Percentiles rank a stretch among this genome's conserved stretches.
phyloP scores from a whole-genome alignment of 2,329 filamentous ascomycete genomes.

The Penicillium griseofulvum region DNA sequence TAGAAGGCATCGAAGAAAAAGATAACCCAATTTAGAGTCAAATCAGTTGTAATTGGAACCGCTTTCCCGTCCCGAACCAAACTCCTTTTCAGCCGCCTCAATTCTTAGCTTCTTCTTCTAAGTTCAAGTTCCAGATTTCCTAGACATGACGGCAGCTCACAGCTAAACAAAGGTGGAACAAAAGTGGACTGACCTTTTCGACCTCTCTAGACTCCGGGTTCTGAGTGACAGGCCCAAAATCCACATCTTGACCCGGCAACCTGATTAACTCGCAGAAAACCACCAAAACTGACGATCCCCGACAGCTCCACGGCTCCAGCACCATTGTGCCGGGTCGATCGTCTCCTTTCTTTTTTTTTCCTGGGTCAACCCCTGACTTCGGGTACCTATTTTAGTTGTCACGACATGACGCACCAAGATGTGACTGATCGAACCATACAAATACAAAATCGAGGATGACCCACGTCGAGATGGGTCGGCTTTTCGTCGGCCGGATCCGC shows the following conservation, averaged over 20 bases:
- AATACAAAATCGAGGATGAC: constrained; percentile 3
- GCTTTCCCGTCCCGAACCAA: constrained; percentile 8
- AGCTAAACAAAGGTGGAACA: neutral
- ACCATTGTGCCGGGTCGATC: constrained; percentile 23
- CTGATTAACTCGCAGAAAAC: constrained; percentile 7
- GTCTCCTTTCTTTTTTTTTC: constrained; percentile 15
- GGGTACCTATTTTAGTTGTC: constrained; percentile 7
- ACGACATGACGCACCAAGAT: constrained; percentile 8
- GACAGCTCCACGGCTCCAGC: constrained; percentile 16
- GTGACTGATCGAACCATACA: constrained; percentile 18
- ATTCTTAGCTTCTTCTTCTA: constrained; percentile 2
- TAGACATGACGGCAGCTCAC: neutral
- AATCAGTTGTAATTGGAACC: neutral
- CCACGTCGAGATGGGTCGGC: constrained; percentile 15
- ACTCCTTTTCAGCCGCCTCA: constrained; percentile 7
- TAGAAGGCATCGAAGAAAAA: neutral
- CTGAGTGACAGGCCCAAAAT: constrained; percentile 7
- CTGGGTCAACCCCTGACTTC: constrained; percentile 20
- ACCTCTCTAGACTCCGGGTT: constrained; percentile 1
- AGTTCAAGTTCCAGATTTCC: neutral
- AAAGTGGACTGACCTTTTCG: neutral
- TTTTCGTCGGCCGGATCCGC: constrained; percentile 17
- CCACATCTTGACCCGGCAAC: constrained; percentile 3
- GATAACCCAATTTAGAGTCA: neutral
- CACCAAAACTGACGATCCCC: constrained; percentile 21